phyloP scores from a whole-genome alignment of 192 early-diverging fungal genomes.

The Chytriomyces sp. region DNA sequence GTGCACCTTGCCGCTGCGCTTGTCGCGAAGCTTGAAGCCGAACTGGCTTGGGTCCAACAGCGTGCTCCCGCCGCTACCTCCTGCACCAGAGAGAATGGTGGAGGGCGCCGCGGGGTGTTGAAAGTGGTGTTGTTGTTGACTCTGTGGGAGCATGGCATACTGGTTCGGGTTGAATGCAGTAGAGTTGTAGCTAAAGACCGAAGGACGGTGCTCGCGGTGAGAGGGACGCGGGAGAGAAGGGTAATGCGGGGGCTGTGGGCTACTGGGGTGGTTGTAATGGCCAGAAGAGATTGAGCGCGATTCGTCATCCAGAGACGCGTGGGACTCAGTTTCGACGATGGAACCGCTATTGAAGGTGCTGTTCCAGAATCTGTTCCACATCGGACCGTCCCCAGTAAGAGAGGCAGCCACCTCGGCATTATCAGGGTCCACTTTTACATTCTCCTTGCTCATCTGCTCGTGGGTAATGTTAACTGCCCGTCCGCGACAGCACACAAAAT shows the following conservation, averaged over 20 bases:
- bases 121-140: not conserved
- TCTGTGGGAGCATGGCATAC: not conserved
- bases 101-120: not conserved
- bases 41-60: not conserved
- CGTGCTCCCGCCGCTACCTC: not conserved
- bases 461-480: not conserved
- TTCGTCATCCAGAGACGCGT: not conserved
- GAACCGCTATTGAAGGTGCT: constrained; percentile 23
- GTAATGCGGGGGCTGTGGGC: too few species aligned
- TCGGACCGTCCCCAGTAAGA: too few species aligned
- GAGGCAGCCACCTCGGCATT: too few species aligned
- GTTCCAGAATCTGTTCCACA: constrained; percentile 52
- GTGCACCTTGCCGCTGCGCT: constrained; percentile 17
- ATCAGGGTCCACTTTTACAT: not conserved
- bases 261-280: not conserved
- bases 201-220: not conserved
- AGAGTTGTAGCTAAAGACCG: not conserved
- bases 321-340: not conserved
- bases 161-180: not conserved
- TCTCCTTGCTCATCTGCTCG: not conserved
- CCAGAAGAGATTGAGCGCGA: not conserved
- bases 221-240: too few species aligned
- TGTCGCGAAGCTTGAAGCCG: not conserved
- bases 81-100: not conserved
- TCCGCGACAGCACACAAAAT: not conserved